Conservation (phyloP, 2,329 filamentous ascomycete species). For the Diaporthe australafricana region DNA sequence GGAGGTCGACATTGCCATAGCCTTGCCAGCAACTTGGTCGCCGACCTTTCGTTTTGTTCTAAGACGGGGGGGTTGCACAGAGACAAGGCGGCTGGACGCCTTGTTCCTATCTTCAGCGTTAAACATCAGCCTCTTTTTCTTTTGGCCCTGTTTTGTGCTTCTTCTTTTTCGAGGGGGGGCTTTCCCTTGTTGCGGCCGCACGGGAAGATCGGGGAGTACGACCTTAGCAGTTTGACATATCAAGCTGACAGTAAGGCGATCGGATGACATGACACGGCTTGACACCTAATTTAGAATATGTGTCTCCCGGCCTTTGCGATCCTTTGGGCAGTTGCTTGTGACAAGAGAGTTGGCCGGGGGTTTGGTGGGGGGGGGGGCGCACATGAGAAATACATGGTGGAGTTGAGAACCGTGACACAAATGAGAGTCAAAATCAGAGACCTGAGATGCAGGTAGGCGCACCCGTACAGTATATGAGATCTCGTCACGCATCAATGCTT, state of each 20-base stretch:
- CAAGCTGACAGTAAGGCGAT: neutral
- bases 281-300: slow-evolving; percentile 3
- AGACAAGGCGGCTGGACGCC: slow-evolving; percentile 25
- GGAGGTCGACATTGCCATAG: neutral
- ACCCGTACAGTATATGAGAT: slow-evolving; percentile 45
- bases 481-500: slow-evolving; percentile 37
- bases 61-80: slow-evolving; percentile 21
- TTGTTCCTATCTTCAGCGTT: slow-evolving; percentile 19
- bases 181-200: slow-evolving; percentile 9
- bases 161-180: neutral
- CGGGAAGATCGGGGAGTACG: slow-evolving; percentile 27
- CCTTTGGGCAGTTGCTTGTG: neutral
- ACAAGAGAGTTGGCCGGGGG: neutral
- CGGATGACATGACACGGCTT: slow-evolving; percentile 21
- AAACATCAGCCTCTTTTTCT: slow-evolving; percentile 3
- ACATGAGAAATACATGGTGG: neutral
- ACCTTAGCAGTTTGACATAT: slow-evolving; percentile 5
- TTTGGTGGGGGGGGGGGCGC: neutral
- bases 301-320: neutral
- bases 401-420: slow-evolving; percentile 16
- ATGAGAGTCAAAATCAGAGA: slow-evolving; percentile 33
- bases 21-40: slow-evolving; percentile 23
- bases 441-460: slow-evolving; percentile 41
- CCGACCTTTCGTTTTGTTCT: slow-evolving; percentile 24
- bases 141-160: neutral